Conservation (phyloP, 2,329 filamentous ascomycete species). For the Aspergillus sp. region DNA sequence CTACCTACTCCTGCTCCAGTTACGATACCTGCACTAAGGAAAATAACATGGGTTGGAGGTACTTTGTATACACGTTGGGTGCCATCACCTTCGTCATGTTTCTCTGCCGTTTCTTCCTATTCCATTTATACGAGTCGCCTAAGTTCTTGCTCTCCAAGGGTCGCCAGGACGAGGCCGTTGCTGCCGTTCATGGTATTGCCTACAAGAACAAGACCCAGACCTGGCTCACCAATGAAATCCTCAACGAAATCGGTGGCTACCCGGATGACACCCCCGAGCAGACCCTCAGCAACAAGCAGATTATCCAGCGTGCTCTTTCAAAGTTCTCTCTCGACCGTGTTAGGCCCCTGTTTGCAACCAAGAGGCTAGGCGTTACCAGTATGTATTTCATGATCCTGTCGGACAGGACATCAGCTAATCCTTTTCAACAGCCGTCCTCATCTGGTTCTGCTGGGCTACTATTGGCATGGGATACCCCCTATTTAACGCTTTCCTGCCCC, state of each 20-base stretch:
- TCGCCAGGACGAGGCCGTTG: slow-evolving; percentile 72
- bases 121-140: slow-evolving; percentile 78
- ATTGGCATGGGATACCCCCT: slow-evolving; percentile 85
- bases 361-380: slow-evolving; percentile 46
- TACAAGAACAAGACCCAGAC: slow-evolving; percentile 64
- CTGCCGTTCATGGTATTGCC: slow-evolving; percentile 73
- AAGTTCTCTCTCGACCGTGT: slow-evolving; percentile 66
- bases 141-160: slow-evolving; percentile 77
- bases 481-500: slow-evolving; percentile 86
- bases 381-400: slow-evolving; percentile 10
- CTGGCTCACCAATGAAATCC: slow-evolving; percentile 68
- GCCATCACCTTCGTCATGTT: slow-evolving; percentile 73
- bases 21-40: slow-evolving; percentile 42
- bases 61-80: slow-evolving; percentile 67
- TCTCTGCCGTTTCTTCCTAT: slow-evolving; percentile 70
- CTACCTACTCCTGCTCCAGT: slow-evolving; percentile 54
- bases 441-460: slow-evolving; percentile 77
- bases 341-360: slow-evolving; percentile 55
- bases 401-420: too few relatives aligned
- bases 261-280: slow-evolving; percentile 36
- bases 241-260: slow-evolving; percentile 52
- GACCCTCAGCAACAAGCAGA: slow-evolving; percentile 40
- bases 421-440: slow-evolving; percentile 30
- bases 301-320: slow-evolving; percentile 56
- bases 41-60: slow-evolving; percentile 69